These are phyloP conservation scores for Cercospora zeae-maydis DNA, from an alignment of 2,329 filamentous ascomycete species.

Conservation along the genomic window DNA sequence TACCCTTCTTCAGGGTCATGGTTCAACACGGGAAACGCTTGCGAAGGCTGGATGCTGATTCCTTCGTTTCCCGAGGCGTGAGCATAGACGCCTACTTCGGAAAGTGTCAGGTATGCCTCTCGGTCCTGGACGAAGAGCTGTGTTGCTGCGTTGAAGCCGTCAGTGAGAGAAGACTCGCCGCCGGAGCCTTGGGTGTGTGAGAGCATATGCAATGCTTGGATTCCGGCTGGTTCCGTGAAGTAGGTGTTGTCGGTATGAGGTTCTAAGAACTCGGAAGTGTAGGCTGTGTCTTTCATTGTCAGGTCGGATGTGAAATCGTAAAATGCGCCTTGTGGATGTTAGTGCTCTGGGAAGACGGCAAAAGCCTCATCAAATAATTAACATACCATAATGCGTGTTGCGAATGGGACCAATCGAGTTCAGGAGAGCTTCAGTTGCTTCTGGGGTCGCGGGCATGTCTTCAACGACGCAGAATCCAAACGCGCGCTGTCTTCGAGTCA, in stretches of 20 bases:
- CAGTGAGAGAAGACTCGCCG: constrained; percentile 76
- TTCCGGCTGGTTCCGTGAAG: constrained; percentile 84
- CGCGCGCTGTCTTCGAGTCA: constrained; percentile 37
- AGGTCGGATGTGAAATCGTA: constrained; percentile 89
- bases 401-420: constrained; percentile 82
- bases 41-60: constrained; percentile 71
- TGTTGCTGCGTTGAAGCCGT: constrained; percentile 72
- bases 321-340: constrained; percentile 51
- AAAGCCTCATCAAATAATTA: background rate
- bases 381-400: constrained; percentile 73
- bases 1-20: constrained; percentile 45
- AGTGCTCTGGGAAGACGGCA: background rate
- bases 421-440: constrained; percentile 70
- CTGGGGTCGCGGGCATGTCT: constrained; percentile 63
- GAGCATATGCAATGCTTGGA: constrained; percentile 90
- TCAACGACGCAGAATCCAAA: constrained; percentile 77
- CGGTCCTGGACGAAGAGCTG: constrained; percentile 55
- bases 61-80: constrained; percentile 87
- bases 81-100: constrained; percentile 59
- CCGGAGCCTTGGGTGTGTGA: constrained; percentile 69
- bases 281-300: constrained; percentile 64
- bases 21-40: constrained; percentile 68
- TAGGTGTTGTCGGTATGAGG: constrained; percentile 95
- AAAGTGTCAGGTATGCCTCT: constrained; percentile 57
- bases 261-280: constrained; percentile 77